Base-by-base conservation (phyloP, 129 eudicot genomes). In the Centella asiatica region DNA sequence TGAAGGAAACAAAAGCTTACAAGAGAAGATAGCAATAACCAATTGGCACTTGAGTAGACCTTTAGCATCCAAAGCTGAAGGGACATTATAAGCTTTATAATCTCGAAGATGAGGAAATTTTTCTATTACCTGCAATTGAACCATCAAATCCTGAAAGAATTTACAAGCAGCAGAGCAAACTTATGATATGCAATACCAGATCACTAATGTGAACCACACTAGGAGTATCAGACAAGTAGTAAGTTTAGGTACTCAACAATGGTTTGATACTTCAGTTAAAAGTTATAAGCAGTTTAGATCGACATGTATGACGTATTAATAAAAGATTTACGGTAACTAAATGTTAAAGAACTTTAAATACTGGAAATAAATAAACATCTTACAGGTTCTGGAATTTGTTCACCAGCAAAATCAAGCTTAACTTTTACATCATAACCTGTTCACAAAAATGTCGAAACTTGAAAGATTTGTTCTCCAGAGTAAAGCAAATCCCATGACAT, bases 101-200 rank as follows among this genome's bases (percentile, higher is more conserved):
- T 77, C 90, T 69, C 59, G 78, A 26, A 92, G 77, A 72, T 92
- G 96, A 53, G 99, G 99, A 78, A 87, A 92, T 53, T 87, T 87
- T 69, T 82, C 82, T 24, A 71, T 71, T 24, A 87, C 96, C 96
- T 92, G 71, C 60, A 65, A 57, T 20, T 49, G 65, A 17, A 55
- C 39, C 44, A 57, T 44, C 26, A 50, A 15, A 37, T 59, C 44
- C 32, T 62, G 48, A 53, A 62, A 33, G 23, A 34, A 54, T 64
- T 39, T n/a, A 23, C 32, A 69, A 62, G n/a, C 23, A 17, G 19
- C 28, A 37, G 25, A n/a, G 12, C 12, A 31, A 52, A 36, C 51
- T 27, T 29, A 66, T 2, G 25, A 48, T 32, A 61, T 24, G 29
- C 15, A 28, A 60, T 60, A 42, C 27, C 40, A 12, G 26, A 29